These are phyloP conservation scores for Mortierella sp. DNA, from an alignment of 371 early-diverging fungal species.

Conservation along the genomic window DNA sequence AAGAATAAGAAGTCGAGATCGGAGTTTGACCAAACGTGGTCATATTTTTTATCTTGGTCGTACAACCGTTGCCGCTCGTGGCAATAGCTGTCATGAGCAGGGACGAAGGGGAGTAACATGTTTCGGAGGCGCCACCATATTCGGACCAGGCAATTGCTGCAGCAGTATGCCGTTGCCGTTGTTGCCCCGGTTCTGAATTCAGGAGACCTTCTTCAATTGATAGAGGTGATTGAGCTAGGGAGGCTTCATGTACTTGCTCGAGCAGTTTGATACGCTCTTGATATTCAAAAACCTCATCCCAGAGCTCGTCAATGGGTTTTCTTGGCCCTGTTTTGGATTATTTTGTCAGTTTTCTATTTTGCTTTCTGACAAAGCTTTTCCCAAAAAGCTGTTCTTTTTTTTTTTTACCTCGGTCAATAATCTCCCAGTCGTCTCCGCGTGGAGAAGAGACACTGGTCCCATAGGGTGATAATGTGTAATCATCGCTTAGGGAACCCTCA, in stretches of 20 bases:
- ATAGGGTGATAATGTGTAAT: slow-evolving; percentile 28
- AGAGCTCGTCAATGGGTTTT: slow-evolving; percentile 43
- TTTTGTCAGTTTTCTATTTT: slow-evolving; percentile 2
- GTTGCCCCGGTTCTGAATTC: background rate
- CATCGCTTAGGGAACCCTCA: slow-evolving; percentile 34
- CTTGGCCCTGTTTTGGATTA: slow-evolving; percentile 34
- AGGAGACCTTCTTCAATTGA: too few species aligned
- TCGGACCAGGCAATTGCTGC: background rate
- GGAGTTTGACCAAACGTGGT: slow-evolving; percentile 10
- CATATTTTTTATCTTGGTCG: background rate
- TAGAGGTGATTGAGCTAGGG: background rate
- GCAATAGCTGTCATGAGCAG: background rate
- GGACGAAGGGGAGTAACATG: slow-evolving; percentile 1
- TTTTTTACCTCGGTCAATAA: slow-evolving; percentile 30
- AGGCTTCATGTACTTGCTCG: slow-evolving; percentile 26
- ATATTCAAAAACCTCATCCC: slow-evolving; percentile 52
- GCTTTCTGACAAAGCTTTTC: too few species aligned
- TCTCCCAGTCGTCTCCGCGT: slow-evolving; percentile 50
- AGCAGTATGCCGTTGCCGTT: background rate
- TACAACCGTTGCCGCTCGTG: background rate
- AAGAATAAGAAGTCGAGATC: too few species aligned
- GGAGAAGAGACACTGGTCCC: slow-evolving; percentile 48
- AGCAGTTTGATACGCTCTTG: slow-evolving; percentile 33
- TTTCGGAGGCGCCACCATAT: slow-evolving; percentile 15
- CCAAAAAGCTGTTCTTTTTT: too few species aligned